Evolutionary conservation across 805 yeast species (phyloP).

Genomic region (Candida vaughaniae): DNA sequence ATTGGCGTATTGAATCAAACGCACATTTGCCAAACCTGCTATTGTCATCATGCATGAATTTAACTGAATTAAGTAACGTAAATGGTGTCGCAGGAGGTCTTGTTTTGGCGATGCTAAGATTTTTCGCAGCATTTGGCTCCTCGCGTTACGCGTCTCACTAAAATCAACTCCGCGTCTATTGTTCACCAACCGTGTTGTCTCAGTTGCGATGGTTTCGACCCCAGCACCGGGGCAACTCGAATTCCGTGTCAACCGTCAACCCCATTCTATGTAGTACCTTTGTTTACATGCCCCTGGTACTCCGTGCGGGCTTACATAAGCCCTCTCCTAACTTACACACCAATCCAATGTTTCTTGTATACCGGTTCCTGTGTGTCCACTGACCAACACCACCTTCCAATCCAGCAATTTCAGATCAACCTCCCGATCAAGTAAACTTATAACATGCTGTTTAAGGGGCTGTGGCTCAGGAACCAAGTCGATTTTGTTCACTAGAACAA

Average conservation of each 20-base stretch:
- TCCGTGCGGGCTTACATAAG: too few species aligned
- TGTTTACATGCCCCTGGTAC: too few species aligned
- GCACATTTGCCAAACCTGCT: too few species aligned
- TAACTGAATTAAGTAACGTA: slow-evolving; percentile 4
- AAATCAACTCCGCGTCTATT: too few species aligned
- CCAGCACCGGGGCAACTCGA: too few species aligned
- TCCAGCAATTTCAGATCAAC: slow-evolving; percentile 8
- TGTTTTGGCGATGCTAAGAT: slow-evolving; percentile 3
- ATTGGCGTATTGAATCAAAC: too few species aligned
- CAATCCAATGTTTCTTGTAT: slow-evolving; percentile 4
- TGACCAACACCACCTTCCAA: slow-evolving; percentile 28
- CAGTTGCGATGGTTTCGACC: too few species aligned
- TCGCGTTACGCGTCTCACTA: slow-evolving; percentile 8
- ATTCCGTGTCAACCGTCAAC: too few species aligned
- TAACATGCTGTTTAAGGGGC: not conserved
- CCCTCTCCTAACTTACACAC: too few species aligned
- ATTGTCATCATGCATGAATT: slow-evolving; percentile 4
- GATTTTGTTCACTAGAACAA: slow-evolving; percentile 71
- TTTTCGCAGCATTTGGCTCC: not conserved
- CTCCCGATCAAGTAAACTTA: slow-evolving; percentile 16
- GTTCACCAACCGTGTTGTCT: slow-evolving; percentile 1
- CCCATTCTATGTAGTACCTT: too few species aligned
- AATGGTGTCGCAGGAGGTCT: slow-evolving; percentile 10
- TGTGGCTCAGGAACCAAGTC: slow-evolving; percentile 49
- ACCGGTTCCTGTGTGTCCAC: slow-evolving; percentile 33